phyloP scores from a whole-genome alignment of 305 asterid species.

The Fraxinus sp. region DNA sequence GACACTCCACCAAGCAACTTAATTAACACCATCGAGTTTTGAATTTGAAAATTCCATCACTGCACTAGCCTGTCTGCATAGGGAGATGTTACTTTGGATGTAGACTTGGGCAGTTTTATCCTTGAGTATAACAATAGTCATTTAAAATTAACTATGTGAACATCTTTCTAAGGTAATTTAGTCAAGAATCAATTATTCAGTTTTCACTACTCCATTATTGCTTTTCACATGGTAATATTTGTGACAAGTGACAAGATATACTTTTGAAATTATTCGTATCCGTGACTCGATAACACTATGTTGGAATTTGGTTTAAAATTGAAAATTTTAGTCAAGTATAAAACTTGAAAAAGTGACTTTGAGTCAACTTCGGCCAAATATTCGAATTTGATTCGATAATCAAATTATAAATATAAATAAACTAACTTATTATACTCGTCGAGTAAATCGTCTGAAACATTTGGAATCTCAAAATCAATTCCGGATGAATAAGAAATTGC shows the following conservation, averaged over 20 bases:
- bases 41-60: no score
- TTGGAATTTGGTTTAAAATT: background rate
- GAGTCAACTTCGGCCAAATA: background rate
- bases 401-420: no score
- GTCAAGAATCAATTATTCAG: background rate
- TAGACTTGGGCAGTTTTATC: no score
- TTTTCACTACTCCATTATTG: background rate
- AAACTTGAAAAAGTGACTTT: background rate
- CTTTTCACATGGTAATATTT: background rate
- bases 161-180: background rate
- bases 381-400: no score
- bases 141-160: background rate
- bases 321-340: background rate
- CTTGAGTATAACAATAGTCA: background rate
- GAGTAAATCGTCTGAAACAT: no score
- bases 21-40: no score
- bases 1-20: no score
- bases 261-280: background rate
- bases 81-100: no score
- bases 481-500: no score
- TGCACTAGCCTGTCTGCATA: no score
- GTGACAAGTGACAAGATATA: background rate
- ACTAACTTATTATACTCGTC: no score
- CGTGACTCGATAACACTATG: background rate
- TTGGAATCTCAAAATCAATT: background rate